These are phyloP conservation scores for Mycena kentingensis DNA, from an alignment of 768 basidiomycete genomes.

Conservation along the genomic window DNA sequence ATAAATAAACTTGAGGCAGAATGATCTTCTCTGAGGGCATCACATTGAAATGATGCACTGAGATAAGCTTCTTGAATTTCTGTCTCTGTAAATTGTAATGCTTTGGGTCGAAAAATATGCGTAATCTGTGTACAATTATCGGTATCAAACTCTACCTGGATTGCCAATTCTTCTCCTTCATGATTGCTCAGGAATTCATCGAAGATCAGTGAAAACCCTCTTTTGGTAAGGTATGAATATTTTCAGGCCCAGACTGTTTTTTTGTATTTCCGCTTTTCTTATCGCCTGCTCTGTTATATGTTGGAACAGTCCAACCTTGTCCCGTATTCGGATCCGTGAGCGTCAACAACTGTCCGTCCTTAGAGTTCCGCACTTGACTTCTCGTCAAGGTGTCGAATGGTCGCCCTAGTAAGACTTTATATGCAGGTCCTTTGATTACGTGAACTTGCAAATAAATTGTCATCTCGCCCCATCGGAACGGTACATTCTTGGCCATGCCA, in stretches of 20 bases:
- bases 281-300: background rate
- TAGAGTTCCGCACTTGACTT: constrained; percentile 14
- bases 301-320: background rate
- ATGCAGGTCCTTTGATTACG: constrained; percentile 24
- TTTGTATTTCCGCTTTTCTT: too few relatives aligned
- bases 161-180: constrained; percentile 17
- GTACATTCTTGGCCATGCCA: constrained; percentile 29
- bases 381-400: constrained; percentile 30
- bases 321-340: constrained; percentile 27
- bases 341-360: constrained; percentile 24
- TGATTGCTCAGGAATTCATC: background rate
- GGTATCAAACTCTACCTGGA: constrained; percentile 5
- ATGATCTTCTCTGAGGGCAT: background rate
- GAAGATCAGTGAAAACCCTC: constrained; percentile 10
- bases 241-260: too few relatives aligned
- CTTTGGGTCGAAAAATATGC: constrained; percentile 2
- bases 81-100: background rate
- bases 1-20: background rate
- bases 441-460: constrained; percentile 29
- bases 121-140: background rate
- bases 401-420: constrained; percentile 29
- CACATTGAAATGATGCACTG: background rate
- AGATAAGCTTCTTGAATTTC: constrained; percentile 9
- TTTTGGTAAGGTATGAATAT: too few relatives aligned
- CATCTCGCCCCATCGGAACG: constrained; percentile 22